Evolutionary conservation across 1,284 basidiomycete species (phyloP), one percentile per base, ranked within the genome.

Genomic region (Ustilago curta): DNA sequence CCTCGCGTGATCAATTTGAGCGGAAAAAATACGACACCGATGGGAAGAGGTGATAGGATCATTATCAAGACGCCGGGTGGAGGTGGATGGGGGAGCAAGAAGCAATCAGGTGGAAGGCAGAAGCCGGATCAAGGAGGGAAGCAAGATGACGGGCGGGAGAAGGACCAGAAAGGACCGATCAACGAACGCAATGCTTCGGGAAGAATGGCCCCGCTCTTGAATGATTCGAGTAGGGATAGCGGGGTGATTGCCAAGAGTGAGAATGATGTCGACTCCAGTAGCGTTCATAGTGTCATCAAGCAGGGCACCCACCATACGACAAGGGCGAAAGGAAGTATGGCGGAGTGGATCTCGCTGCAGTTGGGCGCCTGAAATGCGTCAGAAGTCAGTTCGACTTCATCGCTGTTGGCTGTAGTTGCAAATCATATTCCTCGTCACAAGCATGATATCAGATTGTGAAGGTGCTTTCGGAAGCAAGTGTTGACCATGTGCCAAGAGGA

Each of bases 51-150:
- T 2, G 94, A 97, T 85, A 87, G 88, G 45, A 86, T 96, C 62
- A 77, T 92, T 60, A 91, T 97, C 62, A 90, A 94, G 85, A 97
- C 95, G 3, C 95, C 95, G 0, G 95, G 95, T 1, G 95, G 93
- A 6, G 95, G 95, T 3, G 95, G 91, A 1, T 97, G 93, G 93
- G 94, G 95, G 1, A 43, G 35, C 8, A 61, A 49, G 48, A 52
- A 55, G 18, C 14, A 27, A 48, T 2, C 43, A n/a, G n/a, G n/a
- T n/a, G n/a, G 21, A 2, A 47, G 27, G 3, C 29, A 47, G 61
- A 49, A 25, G n/a, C 27, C 27, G 19, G 16, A 31, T 21, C 40
- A 42, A n/a, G 19, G 35, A 8, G 43, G 47, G n/a, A 32, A 23
- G 35, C 29, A 48, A 6, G 35, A 31, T 18, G 42, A 1, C 5